phyloP scores from a whole-genome alignment of 495 filamentous ascomycete genomes.

The Tricharina praecox region DNA sequence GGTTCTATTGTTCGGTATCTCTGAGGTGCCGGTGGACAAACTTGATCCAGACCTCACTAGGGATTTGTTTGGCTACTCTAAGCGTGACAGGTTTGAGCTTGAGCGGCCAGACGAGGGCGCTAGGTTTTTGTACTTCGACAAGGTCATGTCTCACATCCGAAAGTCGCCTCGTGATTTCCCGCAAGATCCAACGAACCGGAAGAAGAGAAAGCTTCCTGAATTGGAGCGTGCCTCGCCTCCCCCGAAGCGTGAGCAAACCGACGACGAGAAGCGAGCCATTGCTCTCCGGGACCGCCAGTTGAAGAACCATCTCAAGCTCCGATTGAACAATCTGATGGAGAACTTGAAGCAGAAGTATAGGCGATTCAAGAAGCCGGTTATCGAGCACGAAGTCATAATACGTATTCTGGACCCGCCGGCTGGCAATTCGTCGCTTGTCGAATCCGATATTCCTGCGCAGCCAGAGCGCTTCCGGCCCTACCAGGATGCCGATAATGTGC shows the following conservation, averaged over 20 bases:
- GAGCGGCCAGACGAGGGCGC: conserved; percentile 42
- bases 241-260: conserved; percentile 44
- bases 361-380: conserved; percentile 61
- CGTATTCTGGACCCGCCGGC: conserved; percentile 59
- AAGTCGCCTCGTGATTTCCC: conserved; percentile 62
- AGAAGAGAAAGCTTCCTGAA: conserved; percentile 61
- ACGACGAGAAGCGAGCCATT: conserved; percentile 63
- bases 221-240: conserved; percentile 60
- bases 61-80: conserved; percentile 72
- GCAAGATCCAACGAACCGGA: conserved; percentile 67
- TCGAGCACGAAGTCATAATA: conserved; percentile 51
- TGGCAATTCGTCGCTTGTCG: conserved; percentile 60
- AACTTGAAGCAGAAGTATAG: conserved; percentile 72
- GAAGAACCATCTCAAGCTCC: conserved; percentile 69
- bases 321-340: conserved; percentile 86
- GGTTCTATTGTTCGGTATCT: conserved; percentile 64
- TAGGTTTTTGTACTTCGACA: conserved; percentile 59
- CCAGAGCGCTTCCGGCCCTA: conserved; percentile 11
- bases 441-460: conserved; percentile 38
- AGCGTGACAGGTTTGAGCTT: conserved; percentile 54
- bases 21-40: conserved; percentile 45
- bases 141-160: conserved; percentile 53
- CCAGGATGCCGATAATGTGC: conserved; percentile 13
- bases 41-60: conserved; percentile 44
- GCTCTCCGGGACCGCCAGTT: conserved; percentile 62